Evolutionary conservation across 495 filamentous ascomycete genomes (phyloP), one percentile per base, ranked within the genome.

Genomic region (Cenococcum geophilum): DNA sequence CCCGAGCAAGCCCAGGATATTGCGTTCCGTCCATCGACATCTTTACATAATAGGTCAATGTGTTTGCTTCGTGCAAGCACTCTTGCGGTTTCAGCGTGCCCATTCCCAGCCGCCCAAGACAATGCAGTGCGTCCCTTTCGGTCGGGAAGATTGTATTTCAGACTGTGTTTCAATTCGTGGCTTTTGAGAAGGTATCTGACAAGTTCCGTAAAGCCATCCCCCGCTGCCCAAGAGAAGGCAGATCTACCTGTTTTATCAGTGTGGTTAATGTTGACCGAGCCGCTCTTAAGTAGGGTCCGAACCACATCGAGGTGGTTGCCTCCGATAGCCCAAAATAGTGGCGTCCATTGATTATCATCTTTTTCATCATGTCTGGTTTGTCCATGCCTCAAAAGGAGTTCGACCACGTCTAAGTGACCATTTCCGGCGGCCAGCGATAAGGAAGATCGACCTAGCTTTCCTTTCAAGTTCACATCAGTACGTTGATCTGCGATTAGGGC

Each of bases 121-220:
- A 57, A 22, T 22, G 54, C 20, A 11, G 25, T 40, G 14, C 27
- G 35, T 11, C 35, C 35, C 4, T 18, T 10, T 16, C 18, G 16
- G 59, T 62, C 64, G 54, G 50, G 59, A 57, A 60, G 60, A 63
- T 57, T n/a, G n/a, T n/a, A n/a, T n/a, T n/a, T n/a, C n/a, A n/a
- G n/a, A n/a, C n/a, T 60, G 57, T 32, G 54, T 35, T 62, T 59
- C 56, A 45, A 52, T 58, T 21, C 14, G 22, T 18, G 34, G 42
- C 34, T 32, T 27, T 53, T 58, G 52, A 63, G 52, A 49, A 45
- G 52, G 40, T 18, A 50, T 16, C 40, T 14, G 4, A 42, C 27
- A 4, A 42, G 23, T 9, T 37, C 14, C 27, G 35, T 37, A 20
- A n/a, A 37, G 5, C 54, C 54, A 16, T 37, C 23, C 4, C 27